Base-by-base conservation (phyloP, 1,139 yeast species). In the Magnusiomyces sp. region DNA sequence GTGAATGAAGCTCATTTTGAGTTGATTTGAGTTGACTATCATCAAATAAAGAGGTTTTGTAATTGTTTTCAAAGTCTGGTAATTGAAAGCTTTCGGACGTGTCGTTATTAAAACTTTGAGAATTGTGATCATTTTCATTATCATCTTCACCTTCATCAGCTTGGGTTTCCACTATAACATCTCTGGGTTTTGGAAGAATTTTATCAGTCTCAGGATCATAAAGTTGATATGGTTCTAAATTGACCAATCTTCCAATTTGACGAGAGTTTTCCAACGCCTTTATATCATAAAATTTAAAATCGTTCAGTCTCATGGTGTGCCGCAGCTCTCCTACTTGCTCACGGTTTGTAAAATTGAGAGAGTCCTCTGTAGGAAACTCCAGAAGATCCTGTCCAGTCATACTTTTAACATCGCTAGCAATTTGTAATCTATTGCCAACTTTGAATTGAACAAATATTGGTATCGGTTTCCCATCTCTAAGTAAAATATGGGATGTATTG, bases 381-480 rank as follows among this genome's bases (percentile, higher is more conserved):
- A 31, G 6, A 2, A 42, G 16, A 2, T 42, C 45, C 19, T 32
- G 38, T 4, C 45, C 45, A 29, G 45, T 32, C 45, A 42, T 42
- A 14, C 39, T 16, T 17, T 9, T 20, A 13, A 42, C 45, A 13
- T 42, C 45, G 5, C 23, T 20, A 9, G 45, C 45, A 13, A 42
- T 29, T 9, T 42, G 27, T 5, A 29, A n/a, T 5, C 45, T 23
- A 14, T 42, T 33, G 10, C 10, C 14, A 16, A 19, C 37, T 19
- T 42, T 42, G 14, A 42, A 42, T 19, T 42, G 44, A 29, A 41
- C 31, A 41, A 41, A 41, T n/a, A 41, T 23, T 5, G 44, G 36
- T 4, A 41, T 41, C 2, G 44, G 34, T 29, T 41, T 41, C 6
- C 44, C 44, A 19, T 41, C 36, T 23, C 16, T 31, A 11, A 41